Percentiles rank a stretch among this genome's conserved stretches.
These are phyloP conservation scores for Boletellus deceptivus DNA, from an alignment of 1,284 basidiomycete species.

Conservation along the genomic window DNA sequence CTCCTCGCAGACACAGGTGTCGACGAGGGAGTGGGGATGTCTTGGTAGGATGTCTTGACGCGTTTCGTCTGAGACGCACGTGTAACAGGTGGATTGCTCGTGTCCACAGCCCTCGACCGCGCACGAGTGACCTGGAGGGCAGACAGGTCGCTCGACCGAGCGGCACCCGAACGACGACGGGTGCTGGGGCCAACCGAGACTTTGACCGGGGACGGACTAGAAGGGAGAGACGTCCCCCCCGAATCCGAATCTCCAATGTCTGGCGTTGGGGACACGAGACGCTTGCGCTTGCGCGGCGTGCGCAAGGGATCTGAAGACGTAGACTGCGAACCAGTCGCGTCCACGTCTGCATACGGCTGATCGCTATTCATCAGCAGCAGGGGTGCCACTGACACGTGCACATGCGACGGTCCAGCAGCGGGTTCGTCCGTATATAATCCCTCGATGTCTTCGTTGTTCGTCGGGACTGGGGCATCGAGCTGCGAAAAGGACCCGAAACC, in stretches of 20 bases:
- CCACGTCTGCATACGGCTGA: constrained; percentile 7
- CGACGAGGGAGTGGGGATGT: constrained; percentile 28
- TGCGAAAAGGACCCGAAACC: constrained; percentile 18
- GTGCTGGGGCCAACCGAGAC: constrained; percentile 14
- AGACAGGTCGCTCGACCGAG: constrained; percentile 1
- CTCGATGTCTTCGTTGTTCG: constrained; percentile 34
- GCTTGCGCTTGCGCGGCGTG: constrained; percentile 32
- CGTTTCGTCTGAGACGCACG: constrained; percentile 11
- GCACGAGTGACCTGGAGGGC: constrained; percentile 12
- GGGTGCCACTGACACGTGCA: constrained; percentile 17
- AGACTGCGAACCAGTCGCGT: constrained; percentile 8
- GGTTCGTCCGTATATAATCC: constrained; percentile 30
- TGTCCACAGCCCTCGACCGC: constrained; percentile 10
- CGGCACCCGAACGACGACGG: constrained; percentile 5
- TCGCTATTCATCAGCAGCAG: constrained; percentile 22
- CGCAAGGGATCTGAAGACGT: constrained; percentile 25
- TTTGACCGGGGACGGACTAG: constrained; percentile 32
- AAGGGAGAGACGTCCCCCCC: constrained; percentile 13
- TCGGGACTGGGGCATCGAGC: constrained; percentile 22
- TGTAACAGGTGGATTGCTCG: neutral
- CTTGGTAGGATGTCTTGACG: constrained; percentile 17
- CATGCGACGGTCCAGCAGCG: constrained; percentile 25
- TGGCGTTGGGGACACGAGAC: constrained; percentile 8
- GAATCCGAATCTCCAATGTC: neutral
- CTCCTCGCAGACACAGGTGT: constrained; percentile 14